Base-by-base conservation (phyloP, 2,329 filamentous ascomycete genomes). In the Nemania sp. region DNA sequence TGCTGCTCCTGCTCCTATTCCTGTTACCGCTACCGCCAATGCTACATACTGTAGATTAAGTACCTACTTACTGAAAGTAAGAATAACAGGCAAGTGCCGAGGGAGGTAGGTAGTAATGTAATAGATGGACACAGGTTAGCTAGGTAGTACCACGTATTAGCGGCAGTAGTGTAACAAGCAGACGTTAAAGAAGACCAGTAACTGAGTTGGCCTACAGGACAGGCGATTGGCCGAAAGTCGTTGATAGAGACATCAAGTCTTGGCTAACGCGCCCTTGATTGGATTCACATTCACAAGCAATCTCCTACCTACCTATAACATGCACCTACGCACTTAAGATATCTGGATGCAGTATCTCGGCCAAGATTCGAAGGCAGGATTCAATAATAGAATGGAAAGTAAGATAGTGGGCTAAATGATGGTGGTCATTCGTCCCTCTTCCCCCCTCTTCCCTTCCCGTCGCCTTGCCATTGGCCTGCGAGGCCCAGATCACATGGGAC, bases 401-500 rank as follows among this genome's bases (percentile, higher is more conserved):
- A 29, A 4, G 25, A 7, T 29, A 29, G 7, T 29, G 25, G 25
- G 25, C 25, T 29, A 7, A 7, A 29, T 3, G 18, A 20, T 21
- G 11, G 5, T 9, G 47, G 29, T 49, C 25, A 18, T 34, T 15
- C 13, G 5, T 35, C 32, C 7, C 53, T 46, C 46, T 52, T 55
- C 52, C 21, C 46, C 47, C 34, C 12, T 9, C 10, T 2, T 48
- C 9, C 12, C 11, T 11, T 35, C 25, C 32, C 32, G 21, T 29
- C 45, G 17, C 12, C 35, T 51, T 11, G 20, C 37, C 35, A 45
- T 65, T 65, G 62, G 62, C 53, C 29, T 54, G 47, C 3, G 42
- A 20, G 60, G 46, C 21, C 50, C 54, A 35, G 52, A 57, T 60
- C 60, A 63, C 48, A 54, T 48, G 49, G 50, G 25, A 29, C 25